Evolutionary conservation across 177 flowering plant species (phyloP).

Genomic region (Vitis hybrid): DNA sequence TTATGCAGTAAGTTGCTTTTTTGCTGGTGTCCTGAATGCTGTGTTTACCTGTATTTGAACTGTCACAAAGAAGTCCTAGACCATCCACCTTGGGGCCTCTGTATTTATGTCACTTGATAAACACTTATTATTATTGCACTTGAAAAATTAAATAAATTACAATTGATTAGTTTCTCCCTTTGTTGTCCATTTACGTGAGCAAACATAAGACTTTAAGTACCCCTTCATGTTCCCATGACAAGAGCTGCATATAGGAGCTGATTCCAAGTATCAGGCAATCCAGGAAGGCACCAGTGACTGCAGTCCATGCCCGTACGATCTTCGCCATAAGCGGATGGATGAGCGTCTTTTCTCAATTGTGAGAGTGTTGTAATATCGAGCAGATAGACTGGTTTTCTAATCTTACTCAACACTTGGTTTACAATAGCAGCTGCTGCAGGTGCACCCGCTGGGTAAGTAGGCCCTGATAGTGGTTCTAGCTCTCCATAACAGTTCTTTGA

Average conservation of each 20-base stretch:
- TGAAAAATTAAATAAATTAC: constrained; percentile 15
- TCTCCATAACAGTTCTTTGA: constrained; percentile 56
- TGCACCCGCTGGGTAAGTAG: constrained; percentile 62
- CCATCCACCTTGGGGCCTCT: too few relatives aligned
- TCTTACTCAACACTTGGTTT: constrained; percentile 42
- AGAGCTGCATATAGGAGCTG: constrained; percentile 72
- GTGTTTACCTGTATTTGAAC: too few relatives aligned
- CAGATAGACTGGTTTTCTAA: constrained; percentile 53
- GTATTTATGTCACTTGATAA: too few relatives aligned
- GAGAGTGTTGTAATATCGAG: constrained; percentile 76
- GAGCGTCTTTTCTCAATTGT: constrained; percentile 77
- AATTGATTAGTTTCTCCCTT: constrained; percentile 6
- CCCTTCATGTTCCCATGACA: constrained; percentile 17
- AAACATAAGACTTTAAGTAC: not conserved
- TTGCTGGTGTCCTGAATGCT: too few relatives aligned
- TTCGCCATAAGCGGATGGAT: constrained; percentile 57
- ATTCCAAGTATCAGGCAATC: constrained; percentile 92
- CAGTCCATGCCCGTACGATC: constrained; percentile 54
- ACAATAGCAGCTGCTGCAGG: constrained; percentile 49
- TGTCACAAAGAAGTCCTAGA: too few relatives aligned
- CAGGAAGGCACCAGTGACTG: constrained; percentile 96
- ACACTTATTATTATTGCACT: not conserved
- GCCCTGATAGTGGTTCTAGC: constrained; percentile 54
- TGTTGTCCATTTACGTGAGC: constrained; percentile 4
- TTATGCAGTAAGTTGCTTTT: too few relatives aligned